Conservation (phyloP, 805 yeast species). For the Torulaspora gathmanii region DNA sequence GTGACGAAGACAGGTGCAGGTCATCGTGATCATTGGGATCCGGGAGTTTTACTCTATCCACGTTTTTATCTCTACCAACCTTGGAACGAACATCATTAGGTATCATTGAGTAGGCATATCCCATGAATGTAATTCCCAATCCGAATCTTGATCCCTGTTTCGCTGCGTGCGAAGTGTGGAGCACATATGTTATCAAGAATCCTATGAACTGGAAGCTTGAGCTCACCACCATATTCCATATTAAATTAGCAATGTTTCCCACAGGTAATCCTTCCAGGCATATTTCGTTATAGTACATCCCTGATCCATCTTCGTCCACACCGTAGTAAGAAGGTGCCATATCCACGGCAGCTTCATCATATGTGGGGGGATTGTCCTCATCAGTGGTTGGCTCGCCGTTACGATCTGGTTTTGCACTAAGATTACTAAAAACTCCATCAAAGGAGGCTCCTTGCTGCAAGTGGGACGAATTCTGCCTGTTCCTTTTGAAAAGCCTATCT, state of each 20-base stretch:
- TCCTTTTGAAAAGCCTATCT: conserved; percentile 36
- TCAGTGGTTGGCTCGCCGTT: conserved; percentile 22
- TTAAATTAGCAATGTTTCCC: conserved; percentile 79
- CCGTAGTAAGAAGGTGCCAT: conserved; percentile 98
- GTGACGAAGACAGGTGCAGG: conserved; percentile 22
- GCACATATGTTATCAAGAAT: conserved; percentile 78
- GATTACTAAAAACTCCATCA: conserved; percentile 92
- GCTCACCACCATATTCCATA: conserved; percentile 87
- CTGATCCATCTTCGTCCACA: conserved; percentile 61
- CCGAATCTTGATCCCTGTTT: conserved; percentile 94
- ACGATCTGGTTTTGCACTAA: conserved; percentile 82
- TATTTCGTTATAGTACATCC: conserved; percentile 70
- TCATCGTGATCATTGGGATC: conserved; percentile 58
- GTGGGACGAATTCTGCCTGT: conserved; percentile 14
- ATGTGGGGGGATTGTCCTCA: conserved; percentile 70
- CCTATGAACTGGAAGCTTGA: conserved; percentile 94
- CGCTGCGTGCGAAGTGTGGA: conserved; percentile 96
- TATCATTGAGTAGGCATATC: conserved; percentile 57
- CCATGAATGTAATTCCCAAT: conserved; percentile 75
- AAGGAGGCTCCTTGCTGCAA: conserved; percentile 27
- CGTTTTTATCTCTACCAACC: conserved; percentile 29
- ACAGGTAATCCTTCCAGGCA: conserved; percentile 95
- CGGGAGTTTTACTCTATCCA: conserved; percentile 46
- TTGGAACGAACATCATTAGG: conserved; percentile 40
- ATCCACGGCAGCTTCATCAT: conserved; percentile 93